These are phyloP conservation scores for Artemisia annua DNA, from an alignment of 129 eudicot species.

Conservation along the genomic window DNA sequence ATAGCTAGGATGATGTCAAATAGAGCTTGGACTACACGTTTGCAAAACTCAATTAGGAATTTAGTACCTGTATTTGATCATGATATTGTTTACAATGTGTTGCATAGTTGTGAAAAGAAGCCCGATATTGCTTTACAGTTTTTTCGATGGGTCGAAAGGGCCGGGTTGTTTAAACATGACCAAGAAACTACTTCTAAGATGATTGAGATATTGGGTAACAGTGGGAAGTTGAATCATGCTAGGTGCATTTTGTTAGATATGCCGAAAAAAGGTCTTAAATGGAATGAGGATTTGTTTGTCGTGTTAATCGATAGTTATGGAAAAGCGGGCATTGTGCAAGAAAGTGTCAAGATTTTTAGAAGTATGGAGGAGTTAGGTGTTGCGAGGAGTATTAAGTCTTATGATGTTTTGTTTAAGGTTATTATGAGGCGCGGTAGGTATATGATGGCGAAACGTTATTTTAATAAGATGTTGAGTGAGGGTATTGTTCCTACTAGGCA, in stretches of 20 bases:
- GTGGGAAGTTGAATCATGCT: conserved; percentile 83
- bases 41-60: no score
- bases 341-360: conserved; percentile 74
- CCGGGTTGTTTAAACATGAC: conserved; percentile 66
- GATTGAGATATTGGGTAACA: conserved; percentile 74
- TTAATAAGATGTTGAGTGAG: conserved; percentile 75
- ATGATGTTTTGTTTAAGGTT: conserved; percentile 75
- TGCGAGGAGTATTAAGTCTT: conserved; percentile 53
- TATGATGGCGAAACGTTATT: conserved; percentile 93
- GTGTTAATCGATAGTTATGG: conserved; percentile 78
- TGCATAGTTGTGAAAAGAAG: conserved; percentile 52
- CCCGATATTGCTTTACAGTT: conserved; percentile 91
- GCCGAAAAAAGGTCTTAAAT: conserved; percentile 74
- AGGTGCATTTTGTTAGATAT: conserved; percentile 83
- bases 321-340: conserved; percentile 79
- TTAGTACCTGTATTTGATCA: conserved; percentile 68
- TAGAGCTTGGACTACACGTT: no score
- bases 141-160: conserved; percentile 87
- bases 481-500: conserved; percentile 70
- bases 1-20: no score
- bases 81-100: conserved; percentile 70
- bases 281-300: conserved; percentile 90
- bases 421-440: conserved; percentile 73
- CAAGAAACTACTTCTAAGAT: conserved; percentile 64
- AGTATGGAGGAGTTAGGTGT: conserved; percentile 84